Percentiles rank a stretch among this genome's conserved stretches.
These are phyloP conservation scores for Solanum pinnatisectum DNA, from an alignment of 257 asterid genomes.

Conservation along the genomic window DNA sequence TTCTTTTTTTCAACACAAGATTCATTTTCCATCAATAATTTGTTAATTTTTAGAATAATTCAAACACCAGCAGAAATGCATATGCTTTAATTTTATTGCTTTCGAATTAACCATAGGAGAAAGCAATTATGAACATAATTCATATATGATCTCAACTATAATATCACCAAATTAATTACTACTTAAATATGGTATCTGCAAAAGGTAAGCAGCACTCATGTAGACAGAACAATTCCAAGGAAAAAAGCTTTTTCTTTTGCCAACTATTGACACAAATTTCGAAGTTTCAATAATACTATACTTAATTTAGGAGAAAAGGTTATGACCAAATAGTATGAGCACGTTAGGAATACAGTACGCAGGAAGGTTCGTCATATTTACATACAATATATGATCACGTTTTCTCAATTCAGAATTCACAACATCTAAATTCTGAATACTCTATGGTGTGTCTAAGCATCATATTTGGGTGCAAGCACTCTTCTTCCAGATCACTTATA, in stretches of 20 bases:
- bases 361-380: not conserved
- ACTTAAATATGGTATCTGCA: not conserved
- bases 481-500: constrained; percentile 21
- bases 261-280: not conserved
- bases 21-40: not conserved
- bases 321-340: not conserved
- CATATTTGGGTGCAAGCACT: constrained; percentile 40
- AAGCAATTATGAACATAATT: not conserved
- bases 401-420: not conserved
- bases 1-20: not conserved
- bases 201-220: not conserved
- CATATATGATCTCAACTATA: not conserved
- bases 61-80: not conserved
- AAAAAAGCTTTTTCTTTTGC: not conserved
- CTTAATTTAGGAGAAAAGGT: not conserved
- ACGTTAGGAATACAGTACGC: not conserved
- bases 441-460: constrained; percentile 44
- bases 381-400: not conserved
- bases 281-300: not conserved
- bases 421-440: not conserved
- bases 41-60: not conserved
- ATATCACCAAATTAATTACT: not conserved
- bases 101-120: not conserved
- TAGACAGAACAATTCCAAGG: not conserved
- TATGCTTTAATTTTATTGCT: not conserved